Evolutionary conservation across 129 eudicot species (phyloP), one percentile per base, ranked within the genome.

Genomic region (Logfia minima): DNA sequence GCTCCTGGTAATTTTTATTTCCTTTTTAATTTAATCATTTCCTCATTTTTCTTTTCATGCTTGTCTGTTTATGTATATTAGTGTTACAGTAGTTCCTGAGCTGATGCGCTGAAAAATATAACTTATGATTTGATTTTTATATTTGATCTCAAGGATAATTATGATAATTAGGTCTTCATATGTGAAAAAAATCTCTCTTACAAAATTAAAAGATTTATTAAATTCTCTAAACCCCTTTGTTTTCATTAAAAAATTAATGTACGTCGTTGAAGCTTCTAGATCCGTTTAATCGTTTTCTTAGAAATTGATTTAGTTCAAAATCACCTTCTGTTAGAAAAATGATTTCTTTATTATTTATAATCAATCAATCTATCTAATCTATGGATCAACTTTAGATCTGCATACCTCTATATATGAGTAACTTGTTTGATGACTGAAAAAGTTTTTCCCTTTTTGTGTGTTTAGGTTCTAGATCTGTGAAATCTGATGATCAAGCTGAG

Each of bases 401-500:
- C 55, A 3, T 45, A 48, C 18, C 55, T 11, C 3, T 14, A 48
- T 61, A 23, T 10, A 23, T 10, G 32, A 0, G 1, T 13, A 14
- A 48, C 55, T 48, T 48, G 26, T 58, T 41, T 21, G 56, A 68
- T 13, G 6, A 16, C 14, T 45, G n/a, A 70, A 23, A 6, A 14
- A 43, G 16, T 7, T 29, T 6, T 18, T 18, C 31, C 4, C 17
- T 5, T 39, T 21, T 74, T 48, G 41, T 29, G 45, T 21, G 59
- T 72, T 24, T 29, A 85, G 92, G 87, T 4, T 68, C 82, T 34
- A 84, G 78, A 64, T 66, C 84, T 84, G 35, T 61, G 14, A 89
- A 87, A 73, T 72, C 87, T 72, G 23, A 68, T 69, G 86, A 80
- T 35, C 85, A 82, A 56, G 72, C 68, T 80, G 91, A 86, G 22